Base-by-base conservation (phyloP, 2,329 filamentous ascomycete genomes). In the Diaporthe nobilis region DNA sequence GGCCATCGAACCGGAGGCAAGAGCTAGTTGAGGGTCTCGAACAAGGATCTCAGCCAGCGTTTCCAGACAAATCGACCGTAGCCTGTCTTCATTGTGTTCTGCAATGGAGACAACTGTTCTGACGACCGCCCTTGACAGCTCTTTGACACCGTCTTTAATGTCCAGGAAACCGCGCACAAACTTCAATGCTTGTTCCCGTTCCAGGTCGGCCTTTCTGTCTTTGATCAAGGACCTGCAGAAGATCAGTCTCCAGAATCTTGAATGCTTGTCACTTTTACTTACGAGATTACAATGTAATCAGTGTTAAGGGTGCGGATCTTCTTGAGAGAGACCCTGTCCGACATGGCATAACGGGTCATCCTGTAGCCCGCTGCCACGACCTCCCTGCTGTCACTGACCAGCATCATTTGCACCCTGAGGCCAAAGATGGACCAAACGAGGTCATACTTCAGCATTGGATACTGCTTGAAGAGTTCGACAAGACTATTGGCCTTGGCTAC, bases 341-440 rank as follows among this genome's bases (percentile, higher is more conserved):
- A 98, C 79, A 99, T 97, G 70, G 96, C 94, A 85, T 98, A 98
- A 83, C 97, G 92, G 76, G 95, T 96, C 85, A 98, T 94, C 77
- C 97, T 91, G 84, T 98, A 99, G 1, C 95, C 97, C 58, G 97
- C 95, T 37, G 97, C 97, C 34, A 98, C 95, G 15, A 98, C 96
- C 86, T 99, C 97, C 79, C 96, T 92, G 83, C 94, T 98, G 79
- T 98, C 96, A 82, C 96, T 98, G 74, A 99, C 87, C 31, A 99
- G 92, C 95, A 99, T 97, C 79, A 95, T 93, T 85, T 99, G 97
- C 87, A 98, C 96, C 58, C 97, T 91, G 67, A 97, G 86, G 2
- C 97, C 97, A 84, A 99, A 99, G 1, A 98, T 93, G 5, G 95
- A 94, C 97, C 97, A 99, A 1, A 95, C 96, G 67, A 99, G 87